These are phyloP conservation scores for Didymosphaeria variabile DNA, from an alignment of 2,329 filamentous ascomycete species.

Conservation along the genomic window DNA sequence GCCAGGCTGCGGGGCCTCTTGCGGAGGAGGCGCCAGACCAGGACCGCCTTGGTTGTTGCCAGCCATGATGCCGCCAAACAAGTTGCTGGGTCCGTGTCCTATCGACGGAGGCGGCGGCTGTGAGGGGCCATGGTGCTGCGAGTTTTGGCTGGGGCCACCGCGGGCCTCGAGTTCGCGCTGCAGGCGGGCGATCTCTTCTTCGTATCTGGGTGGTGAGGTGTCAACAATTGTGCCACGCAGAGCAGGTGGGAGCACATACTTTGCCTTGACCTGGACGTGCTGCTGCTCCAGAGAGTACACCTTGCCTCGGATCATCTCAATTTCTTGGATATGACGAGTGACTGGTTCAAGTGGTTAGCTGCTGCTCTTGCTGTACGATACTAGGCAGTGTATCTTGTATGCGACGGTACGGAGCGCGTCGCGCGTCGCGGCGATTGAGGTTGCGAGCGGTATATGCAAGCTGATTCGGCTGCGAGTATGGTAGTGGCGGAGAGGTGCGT, in stretches of 20 bases:
- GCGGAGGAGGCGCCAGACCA: conserved; percentile 76
- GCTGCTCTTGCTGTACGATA: neutral
- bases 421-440: neutral
- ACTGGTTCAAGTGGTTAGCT: conserved; percentile 63
- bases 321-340: conserved; percentile 88
- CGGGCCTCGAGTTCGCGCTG: conserved; percentile 85
- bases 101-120: conserved; percentile 87
- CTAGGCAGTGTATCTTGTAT: neutral
- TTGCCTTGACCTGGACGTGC: conserved; percentile 87
- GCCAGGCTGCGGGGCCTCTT: conserved; percentile 67
- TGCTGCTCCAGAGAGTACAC: conserved; percentile 92
- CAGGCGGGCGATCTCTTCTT: conserved; percentile 86
- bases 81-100: conserved; percentile 84
- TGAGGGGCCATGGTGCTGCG: conserved; percentile 79
- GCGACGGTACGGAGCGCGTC: neutral
- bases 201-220: conserved; percentile 74
- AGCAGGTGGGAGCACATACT: conserved; percentile 68
- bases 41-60: conserved; percentile 85
- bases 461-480: neutral
- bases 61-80: conserved; percentile 96
- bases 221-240: conserved; percentile 19
- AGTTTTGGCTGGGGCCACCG: conserved; percentile 72
- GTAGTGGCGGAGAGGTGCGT: neutral
- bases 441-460: neutral
- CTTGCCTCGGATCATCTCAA: conserved; percentile 92